phyloP scores from a whole-genome alignment of 2,329 filamentous ascomycete genomes.

The Botryotinia narcissicola region DNA sequence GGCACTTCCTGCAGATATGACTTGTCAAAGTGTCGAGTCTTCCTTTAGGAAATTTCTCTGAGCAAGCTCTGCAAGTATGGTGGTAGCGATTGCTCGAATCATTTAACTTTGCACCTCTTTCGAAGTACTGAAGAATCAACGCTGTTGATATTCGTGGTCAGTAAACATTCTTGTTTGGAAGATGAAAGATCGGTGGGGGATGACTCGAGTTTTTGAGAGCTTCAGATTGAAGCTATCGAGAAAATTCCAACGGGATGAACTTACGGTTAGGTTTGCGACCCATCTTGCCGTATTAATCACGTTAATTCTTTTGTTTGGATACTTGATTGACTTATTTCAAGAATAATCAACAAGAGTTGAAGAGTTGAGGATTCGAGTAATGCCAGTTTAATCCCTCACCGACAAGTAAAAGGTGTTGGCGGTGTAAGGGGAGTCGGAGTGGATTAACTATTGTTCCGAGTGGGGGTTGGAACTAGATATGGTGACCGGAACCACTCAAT shows the following conservation, averaged over 20 bases:
- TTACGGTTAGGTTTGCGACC: conserved; percentile 35
- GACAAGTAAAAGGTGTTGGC: conserved; percentile 16
- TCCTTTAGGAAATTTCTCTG: conserved; percentile 86
- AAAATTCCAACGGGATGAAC: conserved; percentile 11
- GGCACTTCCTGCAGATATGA: conserved; percentile 85
- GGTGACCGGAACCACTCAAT: neutral
- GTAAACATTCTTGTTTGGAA: conserved; percentile 13
- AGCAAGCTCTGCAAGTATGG: conserved; percentile 85
- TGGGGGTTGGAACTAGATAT: neutral
- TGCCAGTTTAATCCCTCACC: conserved; percentile 19
- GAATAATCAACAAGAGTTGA: conserved; percentile 12
- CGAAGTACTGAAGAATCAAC: conserved; percentile 84
- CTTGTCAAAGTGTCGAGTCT: conserved; percentile 77
- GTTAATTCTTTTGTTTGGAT: neutral
- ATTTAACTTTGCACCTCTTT: conserved; percentile 79
- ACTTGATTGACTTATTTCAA: neutral
- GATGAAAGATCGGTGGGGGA: neutral
- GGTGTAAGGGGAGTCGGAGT: conserved; percentile 5
- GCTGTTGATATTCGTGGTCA: conserved; percentile 28
- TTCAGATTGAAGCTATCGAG: conserved; percentile 2
- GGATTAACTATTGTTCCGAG: conserved; percentile 3
- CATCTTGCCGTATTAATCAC: conserved; percentile 21
- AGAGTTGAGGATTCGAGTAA: conserved; percentile 16
- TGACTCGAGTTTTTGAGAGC: conserved; percentile 1
- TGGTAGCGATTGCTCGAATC: conserved; percentile 91